Conservation (phyloP, 345 rosid genomes). For the Eutrema heterophyllum region DNA sequence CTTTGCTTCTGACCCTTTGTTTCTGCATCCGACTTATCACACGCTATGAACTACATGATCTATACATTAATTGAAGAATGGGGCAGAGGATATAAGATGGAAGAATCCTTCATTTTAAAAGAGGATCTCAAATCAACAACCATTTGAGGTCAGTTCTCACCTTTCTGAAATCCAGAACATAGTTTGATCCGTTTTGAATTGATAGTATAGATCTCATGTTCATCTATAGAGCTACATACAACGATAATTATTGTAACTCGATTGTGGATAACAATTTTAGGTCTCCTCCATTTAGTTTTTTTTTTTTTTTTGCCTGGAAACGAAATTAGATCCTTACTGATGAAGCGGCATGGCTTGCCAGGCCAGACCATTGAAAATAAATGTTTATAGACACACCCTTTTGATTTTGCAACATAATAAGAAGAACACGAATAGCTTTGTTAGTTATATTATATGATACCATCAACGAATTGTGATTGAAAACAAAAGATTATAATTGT, state of each 20-base stretch:
- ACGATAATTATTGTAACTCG: background rate
- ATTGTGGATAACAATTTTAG: background rate
- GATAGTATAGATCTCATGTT: background rate
- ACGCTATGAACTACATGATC: too few species aligned
- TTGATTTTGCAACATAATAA: background rate
- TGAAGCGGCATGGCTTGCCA: background rate
- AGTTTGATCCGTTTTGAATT: background rate
- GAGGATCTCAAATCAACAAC: background rate
- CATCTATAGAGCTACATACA: background rate
- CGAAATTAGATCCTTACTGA: background rate
- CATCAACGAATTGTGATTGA: background rate
- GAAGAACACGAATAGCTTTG: background rate
- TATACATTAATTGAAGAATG: too few species aligned
- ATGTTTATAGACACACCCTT: background rate
- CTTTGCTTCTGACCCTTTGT: too few species aligned
- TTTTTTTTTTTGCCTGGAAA: too few species aligned
- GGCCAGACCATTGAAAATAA: background rate
- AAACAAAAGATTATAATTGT: background rate
- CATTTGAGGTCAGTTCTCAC: conserved; percentile 1
- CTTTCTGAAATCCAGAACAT: background rate
- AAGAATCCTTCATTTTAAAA: background rate
- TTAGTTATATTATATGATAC: background rate
- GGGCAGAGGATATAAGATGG: background rate
- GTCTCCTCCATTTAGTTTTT: background rate
- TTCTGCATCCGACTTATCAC: too few species aligned